phyloP scores from a whole-genome alignment of 1,284 basidiomycete species.

The Ganoderma boninense region DNA sequence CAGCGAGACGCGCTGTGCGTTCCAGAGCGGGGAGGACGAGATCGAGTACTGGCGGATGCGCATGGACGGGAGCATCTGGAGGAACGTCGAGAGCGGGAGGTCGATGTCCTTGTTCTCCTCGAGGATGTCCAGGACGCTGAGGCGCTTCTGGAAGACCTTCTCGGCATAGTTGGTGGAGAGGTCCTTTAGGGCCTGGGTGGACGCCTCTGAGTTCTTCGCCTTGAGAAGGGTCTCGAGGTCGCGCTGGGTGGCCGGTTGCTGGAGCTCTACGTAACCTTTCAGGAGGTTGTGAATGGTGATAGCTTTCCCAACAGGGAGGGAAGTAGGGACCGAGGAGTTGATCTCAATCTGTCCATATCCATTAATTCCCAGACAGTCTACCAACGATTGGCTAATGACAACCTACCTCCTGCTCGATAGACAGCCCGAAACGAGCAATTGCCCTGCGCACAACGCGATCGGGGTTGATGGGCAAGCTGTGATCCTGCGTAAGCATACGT shows the following conservation, averaged over 20 bases:
- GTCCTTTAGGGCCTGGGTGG: constrained; percentile 35
- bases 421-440: constrained; percentile 49
- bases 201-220: constrained; percentile 27
- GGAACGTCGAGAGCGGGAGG: constrained; percentile 49
- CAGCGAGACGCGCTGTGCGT: constrained; percentile 51
- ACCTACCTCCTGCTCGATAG: constrained; percentile 51
- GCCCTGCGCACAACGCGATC: constrained; percentile 49
- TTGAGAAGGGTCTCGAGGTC: constrained; percentile 44
- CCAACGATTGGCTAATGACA: neutral
- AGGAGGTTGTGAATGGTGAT: constrained; percentile 49
- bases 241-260: constrained; percentile 52
- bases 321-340: constrained; percentile 47
- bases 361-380: neutral
- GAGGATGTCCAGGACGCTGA: constrained; percentile 56
- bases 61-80: constrained; percentile 56
- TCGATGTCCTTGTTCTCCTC: constrained; percentile 50
- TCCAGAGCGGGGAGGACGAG: constrained; percentile 59
- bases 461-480: constrained; percentile 53
- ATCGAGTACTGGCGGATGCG: constrained; percentile 61
- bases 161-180: constrained; percentile 45
- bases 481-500: neutral
- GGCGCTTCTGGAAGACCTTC: constrained; percentile 46
- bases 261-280: constrained; percentile 57
- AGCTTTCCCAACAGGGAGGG: constrained; percentile 51
- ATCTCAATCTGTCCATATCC: constrained; percentile 53